Evolutionary conservation across 2,329 filamentous ascomycete genomes (phyloP), one percentile per base, ranked within the genome.

Genomic region (Tolypocladium amazonense): DNA sequence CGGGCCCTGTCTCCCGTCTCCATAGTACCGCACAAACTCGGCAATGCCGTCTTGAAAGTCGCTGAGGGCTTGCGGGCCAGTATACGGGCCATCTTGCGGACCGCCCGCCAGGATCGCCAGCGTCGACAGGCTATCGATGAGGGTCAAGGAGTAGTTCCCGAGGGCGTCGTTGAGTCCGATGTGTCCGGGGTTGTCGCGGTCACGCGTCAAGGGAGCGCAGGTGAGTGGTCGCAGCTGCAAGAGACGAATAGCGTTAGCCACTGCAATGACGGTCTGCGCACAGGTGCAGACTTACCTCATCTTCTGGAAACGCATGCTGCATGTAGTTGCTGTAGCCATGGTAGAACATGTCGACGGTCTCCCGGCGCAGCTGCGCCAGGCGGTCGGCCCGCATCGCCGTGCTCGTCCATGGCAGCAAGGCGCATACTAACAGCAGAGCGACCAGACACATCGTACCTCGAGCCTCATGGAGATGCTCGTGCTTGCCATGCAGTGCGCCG

Each of bases 311-410:
- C 60, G 92, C 94, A 73, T 96, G 81, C 65, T 84, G 77, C 87
- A 97, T 94, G 78, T 99, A 99, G 73, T 93, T 96, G 75, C 92
- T 87, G 77, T 87, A 97, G 62, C 94, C 94, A 79, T 99, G 94
- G 74, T 96, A 96, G 78, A 97, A 97, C 82, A 97, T 91, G 66
- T 90, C 81, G 60, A 86, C 82, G 14, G 84, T 86, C 60, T 85
- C 81, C 64, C 77, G 78, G 58, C 85, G 80, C 67, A 88, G 72
- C 66, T 80, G 75, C 56, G 78, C 77, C 61, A 87, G 76, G 66
- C 77, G 79, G 61, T 76, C 77, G n/a, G 79, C 74, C 47, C 78
- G 78, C 83, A 88, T 87, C 41, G 81, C 79, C 57, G 64, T 65
- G 25, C 67, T 69, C 37, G 73, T 70, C 77, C 78, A 80, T 73